Percentiles rank a stretch among this genome's conserved stretches.
These are phyloP conservation scores for Pseudisothecium myosuroides DNA, from an alignment of 225 moss, liverwort and hornwort genomes.

Conservation along the genomic window DNA sequence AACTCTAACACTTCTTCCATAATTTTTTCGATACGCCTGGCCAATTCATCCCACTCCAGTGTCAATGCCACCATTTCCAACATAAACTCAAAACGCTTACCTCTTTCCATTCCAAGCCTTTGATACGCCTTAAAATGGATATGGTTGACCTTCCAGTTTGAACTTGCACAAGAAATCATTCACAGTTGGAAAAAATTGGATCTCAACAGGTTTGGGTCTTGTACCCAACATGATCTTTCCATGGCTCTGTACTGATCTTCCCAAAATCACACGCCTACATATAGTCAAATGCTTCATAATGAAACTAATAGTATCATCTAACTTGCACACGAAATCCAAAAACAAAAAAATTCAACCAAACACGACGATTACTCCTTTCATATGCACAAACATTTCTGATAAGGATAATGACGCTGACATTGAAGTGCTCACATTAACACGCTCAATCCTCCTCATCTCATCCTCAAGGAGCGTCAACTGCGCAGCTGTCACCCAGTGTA, in stretches of 20 bases:
- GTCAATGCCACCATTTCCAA: too few relatives aligned
- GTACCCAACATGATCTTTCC: background rate
- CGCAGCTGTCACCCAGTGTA: conserved; percentile 82
- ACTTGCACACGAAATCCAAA: background rate
- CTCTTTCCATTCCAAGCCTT: too few relatives aligned
- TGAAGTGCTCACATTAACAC: conserved; percentile 62
- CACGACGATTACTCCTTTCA: background rate
- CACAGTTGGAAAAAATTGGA: background rate
- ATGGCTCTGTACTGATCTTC: background rate
- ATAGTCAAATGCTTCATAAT: background rate
- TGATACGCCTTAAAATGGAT: background rate
- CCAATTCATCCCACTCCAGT: too few relatives aligned
- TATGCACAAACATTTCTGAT: background rate
- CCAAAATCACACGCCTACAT: background rate
- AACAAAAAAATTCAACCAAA: background rate
- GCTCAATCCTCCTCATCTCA: conserved; percentile 92
- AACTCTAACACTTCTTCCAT: too few relatives aligned
- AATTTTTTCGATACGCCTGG: too few relatives aligned
- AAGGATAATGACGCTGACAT: background rate
- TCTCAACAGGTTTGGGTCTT: background rate
- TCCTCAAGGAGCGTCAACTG: conserved; percentile 91
- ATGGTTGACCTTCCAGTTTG: too few relatives aligned
- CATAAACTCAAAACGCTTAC: too few relatives aligned
- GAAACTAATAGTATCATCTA: too few relatives aligned
- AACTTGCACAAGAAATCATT: background rate